Conservation (phyloP, 2,329 filamentous ascomycete genomes). For the Pseudogymnoascus sp. region DNA sequence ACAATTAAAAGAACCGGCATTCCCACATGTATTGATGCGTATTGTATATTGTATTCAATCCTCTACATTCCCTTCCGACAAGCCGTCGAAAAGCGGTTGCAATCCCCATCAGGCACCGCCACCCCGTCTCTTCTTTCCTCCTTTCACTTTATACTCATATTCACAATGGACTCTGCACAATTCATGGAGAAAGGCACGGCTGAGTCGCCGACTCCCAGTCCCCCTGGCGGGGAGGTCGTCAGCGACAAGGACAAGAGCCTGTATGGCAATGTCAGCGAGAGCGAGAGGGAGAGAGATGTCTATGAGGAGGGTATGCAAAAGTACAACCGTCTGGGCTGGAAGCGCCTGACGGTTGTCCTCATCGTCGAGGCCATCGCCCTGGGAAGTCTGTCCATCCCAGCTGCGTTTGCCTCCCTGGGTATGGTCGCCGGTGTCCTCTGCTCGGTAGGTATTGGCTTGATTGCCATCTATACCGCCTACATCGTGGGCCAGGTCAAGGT, state of each 20-base stretch:
- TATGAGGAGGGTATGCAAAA: slow-evolving; percentile 18
- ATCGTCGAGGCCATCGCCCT: slow-evolving; percentile 44
- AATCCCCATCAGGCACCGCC: not conserved
- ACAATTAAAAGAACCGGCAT: slow-evolving; percentile 3
- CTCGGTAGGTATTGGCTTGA: slow-evolving; percentile 21
- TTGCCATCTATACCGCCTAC: slow-evolving; percentile 37
- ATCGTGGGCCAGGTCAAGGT: slow-evolving; percentile 32
- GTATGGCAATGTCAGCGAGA: slow-evolving; percentile 15
- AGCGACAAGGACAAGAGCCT: slow-evolving; percentile 2
- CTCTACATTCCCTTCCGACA: not conserved
- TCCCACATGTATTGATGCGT: not conserved
- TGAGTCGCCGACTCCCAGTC: not conserved
- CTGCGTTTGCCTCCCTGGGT: slow-evolving; percentile 22
- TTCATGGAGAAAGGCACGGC: not conserved
- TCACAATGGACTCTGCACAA: not conserved
- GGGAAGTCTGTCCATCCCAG: slow-evolving; percentile 24
- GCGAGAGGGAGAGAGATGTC: slow-evolving; percentile 11
- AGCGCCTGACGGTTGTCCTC: slow-evolving; percentile 40
- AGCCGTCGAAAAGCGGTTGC: slow-evolving; percentile 1
- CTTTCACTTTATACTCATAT: not conserved
- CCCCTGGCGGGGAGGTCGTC: not conserved
- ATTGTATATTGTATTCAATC: not conserved
- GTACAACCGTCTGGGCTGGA: slow-evolving; percentile 36
- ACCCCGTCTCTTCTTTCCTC: not conserved
- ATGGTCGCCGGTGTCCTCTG: slow-evolving; percentile 24